Base-by-base conservation (phyloP, 805 yeast species). In the Saturnispora diversa region DNA sequence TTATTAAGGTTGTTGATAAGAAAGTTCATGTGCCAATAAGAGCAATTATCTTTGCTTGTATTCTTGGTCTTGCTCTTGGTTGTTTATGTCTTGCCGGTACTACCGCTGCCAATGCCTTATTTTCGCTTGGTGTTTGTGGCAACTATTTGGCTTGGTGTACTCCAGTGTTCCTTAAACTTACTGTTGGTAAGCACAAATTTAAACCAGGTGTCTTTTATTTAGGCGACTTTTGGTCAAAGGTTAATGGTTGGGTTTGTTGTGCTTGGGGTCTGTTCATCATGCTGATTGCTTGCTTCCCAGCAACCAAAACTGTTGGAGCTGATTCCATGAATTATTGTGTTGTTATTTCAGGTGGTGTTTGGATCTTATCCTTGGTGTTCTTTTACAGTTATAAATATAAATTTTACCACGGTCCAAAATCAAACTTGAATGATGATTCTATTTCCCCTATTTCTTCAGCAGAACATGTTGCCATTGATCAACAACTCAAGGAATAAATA, bases 51-150 rank as follows among this genome's bases (percentile, higher is more conserved):
- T 69, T 72, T 47, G 72, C 72, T 21, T 75, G 76, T 21, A 38
- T 55, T 3, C 53, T 74, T 3, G 64, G 72, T n/a, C 50, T 74
- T 5, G 34, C 69, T 4, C 44, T 78, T 21, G 84, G 84, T 2
- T 63, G 71, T 33, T 62, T 79, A 41, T 70, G 75, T 44, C 56
- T 79, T 37, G 73, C 75, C 42, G 76, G 75, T 31, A 46, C 66
- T 3, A 64, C 74, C 4, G 83, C 84, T 19, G 74, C 84, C 3
- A 64, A 63, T 40, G 84, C 85, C n/a, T 63, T 80, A 32, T 80
- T 79, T 61, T 68, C 81, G 1, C 60, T 80, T 29, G 74, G 70
- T 35, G 69, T 75, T 46, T 70, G 78, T 9, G 77, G 81, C 40
- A 74, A 76, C 53, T 69, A 71, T 47, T 56, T 77, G 31, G 74